Evolutionary conservation across 306 rosid species (phyloP).

Genomic region (Delonix regia): DNA sequence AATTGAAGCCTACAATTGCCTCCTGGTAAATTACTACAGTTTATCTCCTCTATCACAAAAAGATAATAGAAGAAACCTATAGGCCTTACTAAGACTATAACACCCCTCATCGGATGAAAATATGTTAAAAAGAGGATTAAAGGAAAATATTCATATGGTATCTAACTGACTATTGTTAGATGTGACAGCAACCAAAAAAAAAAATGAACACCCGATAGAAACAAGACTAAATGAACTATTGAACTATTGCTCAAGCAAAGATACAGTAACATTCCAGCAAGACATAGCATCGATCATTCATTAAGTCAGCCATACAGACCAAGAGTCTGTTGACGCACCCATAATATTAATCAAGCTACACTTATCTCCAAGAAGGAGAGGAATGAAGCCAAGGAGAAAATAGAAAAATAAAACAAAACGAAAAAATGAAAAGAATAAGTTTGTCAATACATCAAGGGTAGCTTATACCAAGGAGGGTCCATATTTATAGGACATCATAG

Average conservation of each 20-base stretch:
- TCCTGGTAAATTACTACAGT: too few relatives aligned
- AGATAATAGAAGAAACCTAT: background rate
- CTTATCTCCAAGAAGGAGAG: background rate
- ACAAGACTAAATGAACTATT: background rate
- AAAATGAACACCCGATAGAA: background rate
- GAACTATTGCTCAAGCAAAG: background rate
- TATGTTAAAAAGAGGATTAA: too few relatives aligned
- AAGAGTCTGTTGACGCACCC: background rate
- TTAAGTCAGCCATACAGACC: background rate
- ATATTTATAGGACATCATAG: background rate
- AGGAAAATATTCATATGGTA: background rate
- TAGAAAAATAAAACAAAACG: too few relatives aligned
- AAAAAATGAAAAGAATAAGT: background rate
- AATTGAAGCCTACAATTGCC: too few relatives aligned
- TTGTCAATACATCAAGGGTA: background rate
- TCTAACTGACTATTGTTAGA: background rate
- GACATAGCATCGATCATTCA: background rate
- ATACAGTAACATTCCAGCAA: background rate
- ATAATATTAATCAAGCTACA: background rate
- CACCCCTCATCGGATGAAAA: background rate
- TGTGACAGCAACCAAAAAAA: background rate
- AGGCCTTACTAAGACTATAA: background rate
- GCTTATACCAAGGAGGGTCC: background rate
- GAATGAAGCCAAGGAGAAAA: background rate
- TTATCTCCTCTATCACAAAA: background rate